phyloP scores from a whole-genome alignment of 768 basidiomycete species.

The Rhizopogon roseolus region DNA sequence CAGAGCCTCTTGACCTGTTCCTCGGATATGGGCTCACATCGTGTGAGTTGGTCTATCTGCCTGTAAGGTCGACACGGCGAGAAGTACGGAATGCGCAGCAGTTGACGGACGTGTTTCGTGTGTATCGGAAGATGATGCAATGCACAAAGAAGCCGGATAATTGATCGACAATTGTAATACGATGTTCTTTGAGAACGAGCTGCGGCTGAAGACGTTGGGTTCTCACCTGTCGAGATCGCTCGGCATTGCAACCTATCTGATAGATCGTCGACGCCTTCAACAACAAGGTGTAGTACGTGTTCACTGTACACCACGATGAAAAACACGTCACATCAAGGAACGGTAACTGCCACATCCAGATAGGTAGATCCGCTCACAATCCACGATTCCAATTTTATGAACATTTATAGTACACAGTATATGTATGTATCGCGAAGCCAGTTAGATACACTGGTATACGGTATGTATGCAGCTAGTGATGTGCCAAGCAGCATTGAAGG shows the following conservation, averaged over 20 bases:
- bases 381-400: conserved; percentile 1
- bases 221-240: conserved; percentile 56
- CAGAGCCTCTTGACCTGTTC: conserved; percentile 94
- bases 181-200: conserved; percentile 6
- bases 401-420: conserved; percentile 6
- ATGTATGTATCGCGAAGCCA: not conserved
- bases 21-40: conserved; percentile 94
- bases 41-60: conserved; percentile 91
- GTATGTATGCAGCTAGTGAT: conserved; percentile 4
- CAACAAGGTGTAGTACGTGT: conserved; percentile 5
- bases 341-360: not conserved
- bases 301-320: not conserved
- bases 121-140: conserved; percentile 19
- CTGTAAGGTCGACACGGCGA: conserved; percentile 34
- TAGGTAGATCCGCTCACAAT: not conserved
- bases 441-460: conserved; percentile 4
- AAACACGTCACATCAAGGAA: not conserved
- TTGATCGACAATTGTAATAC: conserved; percentile 1
- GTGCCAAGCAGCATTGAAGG: not conserved
- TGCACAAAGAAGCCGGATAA: conserved; percentile 4
- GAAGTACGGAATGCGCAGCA: not conserved
- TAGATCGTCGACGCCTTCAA: conserved; percentile 4
- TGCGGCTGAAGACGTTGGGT: conserved; percentile 23
- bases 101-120: conserved; percentile 1
- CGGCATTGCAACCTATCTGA: conserved; percentile 32